Evolutionary conservation across 1,284 basidiomycete species (phyloP).

Genomic region (Sanghuangporus baumii): DNA sequence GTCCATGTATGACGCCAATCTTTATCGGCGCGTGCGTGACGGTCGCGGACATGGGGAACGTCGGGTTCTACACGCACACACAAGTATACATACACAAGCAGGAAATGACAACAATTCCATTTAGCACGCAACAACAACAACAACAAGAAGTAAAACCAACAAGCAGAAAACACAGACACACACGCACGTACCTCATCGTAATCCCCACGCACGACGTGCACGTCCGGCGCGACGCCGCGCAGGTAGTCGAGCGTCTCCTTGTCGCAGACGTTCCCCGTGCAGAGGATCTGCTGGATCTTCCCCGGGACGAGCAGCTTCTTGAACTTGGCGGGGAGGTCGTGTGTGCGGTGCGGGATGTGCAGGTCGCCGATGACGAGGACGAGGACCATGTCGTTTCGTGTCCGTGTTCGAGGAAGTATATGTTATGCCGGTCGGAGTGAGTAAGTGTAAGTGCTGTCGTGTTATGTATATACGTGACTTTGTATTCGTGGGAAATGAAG

Average conservation of each 20-base stretch:
- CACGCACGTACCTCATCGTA: slow-evolving; percentile 80
- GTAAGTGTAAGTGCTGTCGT: background rate
- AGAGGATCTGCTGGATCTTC: slow-evolving; percentile 97
- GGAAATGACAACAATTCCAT: too few species aligned
- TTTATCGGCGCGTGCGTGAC: slow-evolving; percentile 85
- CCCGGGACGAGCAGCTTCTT: slow-evolving; percentile 95
- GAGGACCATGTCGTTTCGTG: slow-evolving; percentile 57
- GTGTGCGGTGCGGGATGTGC: slow-evolving; percentile 84
- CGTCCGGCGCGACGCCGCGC: slow-evolving; percentile 93
- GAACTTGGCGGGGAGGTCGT: slow-evolving; percentile 94
- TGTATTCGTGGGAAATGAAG: background rate
- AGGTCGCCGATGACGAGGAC: slow-evolving; percentile 94
- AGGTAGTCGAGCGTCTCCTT: slow-evolving; percentile 97
- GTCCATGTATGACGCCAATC: slow-evolving; percentile 92
- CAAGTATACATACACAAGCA: background rate
- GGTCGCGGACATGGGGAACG: slow-evolving; percentile 80
- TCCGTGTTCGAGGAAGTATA: background rate
- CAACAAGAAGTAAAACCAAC: background rate
- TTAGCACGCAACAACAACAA: background rate
- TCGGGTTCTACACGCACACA: slow-evolving; percentile 40
- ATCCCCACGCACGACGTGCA: slow-evolving; percentile 90
- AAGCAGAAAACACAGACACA: background rate
- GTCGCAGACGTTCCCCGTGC: slow-evolving; percentile 97
- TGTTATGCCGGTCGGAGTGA: too few species aligned
- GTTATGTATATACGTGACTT: background rate